Evolutionary conservation across 2,329 filamentous ascomycete genomes (phyloP), one percentile per base, ranked within the genome.

Genomic region (Sclerotinia borealis): DNA sequence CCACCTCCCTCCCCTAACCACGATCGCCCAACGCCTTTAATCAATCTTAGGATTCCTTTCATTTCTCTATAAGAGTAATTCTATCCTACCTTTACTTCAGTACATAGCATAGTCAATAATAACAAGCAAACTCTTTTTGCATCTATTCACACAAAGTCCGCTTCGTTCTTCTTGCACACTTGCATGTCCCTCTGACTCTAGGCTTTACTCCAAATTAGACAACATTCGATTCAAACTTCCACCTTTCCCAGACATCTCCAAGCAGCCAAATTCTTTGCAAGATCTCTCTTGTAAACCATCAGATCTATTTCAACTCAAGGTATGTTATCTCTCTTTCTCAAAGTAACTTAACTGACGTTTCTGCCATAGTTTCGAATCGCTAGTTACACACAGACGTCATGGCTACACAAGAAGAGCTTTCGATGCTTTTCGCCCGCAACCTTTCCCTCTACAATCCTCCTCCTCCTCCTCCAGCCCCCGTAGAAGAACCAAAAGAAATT

Each of bases 381-480:
- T 36, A 15, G 17, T 51, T 13, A 54, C 37, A 25, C 58, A 25
- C 34, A 43, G 27, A 54, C n/a, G 29, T 55, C 48, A 83, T 84
- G 79, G 85, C 89, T 76, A 83, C 86, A 71, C 87, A 93, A 74
- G 90, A 96, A 68, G 92, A 96, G 70, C 87, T 96, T 41, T 84
- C 88, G n/a, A 80, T 84, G 64, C 86, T 96, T 71, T 92, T 96
- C 76, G 83, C 89, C 59, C 86, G 85, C 69, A 90, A 90, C 74
- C 83, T 96, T 77, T 89, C 82, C 61, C 82, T 95, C 68, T 75
- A 72, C 63, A 75, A 75, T 58, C 52, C 62, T 11, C 34, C 63
- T 34, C 50, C 64, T 52, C 69, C 74, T 65, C 50, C 64, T 52
- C 69, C 74, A 64, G 65, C 72, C 70, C 66, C 70, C 48, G 66